phyloP scores from a whole-genome alignment of 164 flowering plant species.

The Sextonia rubra region DNA sequence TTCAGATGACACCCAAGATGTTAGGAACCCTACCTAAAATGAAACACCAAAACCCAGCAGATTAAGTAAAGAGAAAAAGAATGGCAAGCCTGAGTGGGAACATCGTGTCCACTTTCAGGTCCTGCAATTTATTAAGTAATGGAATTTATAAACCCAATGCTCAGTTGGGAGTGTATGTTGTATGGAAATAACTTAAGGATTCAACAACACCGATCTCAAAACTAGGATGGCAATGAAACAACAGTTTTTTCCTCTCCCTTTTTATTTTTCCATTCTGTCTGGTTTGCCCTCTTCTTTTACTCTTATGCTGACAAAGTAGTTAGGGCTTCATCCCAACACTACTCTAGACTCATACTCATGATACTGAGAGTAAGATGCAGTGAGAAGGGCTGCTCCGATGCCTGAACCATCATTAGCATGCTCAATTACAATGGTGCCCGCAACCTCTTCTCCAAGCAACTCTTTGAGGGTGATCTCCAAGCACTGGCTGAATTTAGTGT shows the following conservation, averaged over 20 bases:
- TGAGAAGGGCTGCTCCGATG: constrained; percentile 87
- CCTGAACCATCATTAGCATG: constrained; percentile 91
- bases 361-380: constrained; percentile 92
- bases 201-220: not conserved
- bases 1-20: not conserved
- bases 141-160: not conserved
- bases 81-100: not conserved
- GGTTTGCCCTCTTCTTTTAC: too few species aligned
- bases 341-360: constrained; percentile 43
- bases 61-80: not conserved
- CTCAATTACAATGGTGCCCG: constrained; percentile 36
- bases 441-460: constrained; percentile 59
- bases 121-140: too few species aligned
- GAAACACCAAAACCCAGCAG: not conserved
- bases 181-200: not conserved
- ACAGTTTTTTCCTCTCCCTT: too few species aligned
- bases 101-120: not conserved
- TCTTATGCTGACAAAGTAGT: not conserved
- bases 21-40: not conserved
- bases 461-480: constrained; percentile 65
- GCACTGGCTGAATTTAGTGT: constrained; percentile 55
- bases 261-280: too few species aligned
- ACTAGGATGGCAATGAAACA: not conserved
- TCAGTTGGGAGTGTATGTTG: not conserved
- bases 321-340: not conserved